Evolutionary conservation across 1,139 yeast species (phyloP), one percentile per base, ranked within the genome.

Genomic region (Suhomyces bokatorum): DNA sequence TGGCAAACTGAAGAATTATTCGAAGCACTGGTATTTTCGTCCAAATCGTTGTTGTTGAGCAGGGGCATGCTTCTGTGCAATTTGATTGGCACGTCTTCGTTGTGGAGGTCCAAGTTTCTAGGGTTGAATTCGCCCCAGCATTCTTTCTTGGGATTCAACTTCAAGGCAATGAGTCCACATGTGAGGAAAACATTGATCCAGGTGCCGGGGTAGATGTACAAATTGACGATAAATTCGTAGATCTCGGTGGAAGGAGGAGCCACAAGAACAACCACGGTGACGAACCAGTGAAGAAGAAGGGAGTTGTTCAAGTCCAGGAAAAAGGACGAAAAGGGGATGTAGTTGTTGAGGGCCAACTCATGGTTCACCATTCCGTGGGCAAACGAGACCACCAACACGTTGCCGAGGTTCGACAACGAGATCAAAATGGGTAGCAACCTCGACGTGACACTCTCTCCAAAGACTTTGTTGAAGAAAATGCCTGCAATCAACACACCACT

Each of bases 351-450:
- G 12, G 87, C 93, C 45, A 86, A 69, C 55, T 85, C 90, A 58
- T 84, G 89, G 54, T 85, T 81, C 47, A 86, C 85, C 55, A 89
- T 74, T 16, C 89, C 87, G 59, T 86, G 95, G 1, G 93, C 85
- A 59, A 81, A 87, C 29, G 85, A 81, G 31, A 86, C 95, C 36
- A 87, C 83, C 64, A 86, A 69, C 26, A 87, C 93, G 57, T 87
- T 87, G 29, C 95, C 95, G 37, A 86, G 66, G 24, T 89, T 88
- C 50, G 87, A 81, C 32, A 85, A 67, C 1, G 91, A 88, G 35
- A 87, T 88, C 50, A 86, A 75, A n/a, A 83, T 80, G 0, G 90
- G 83, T 26, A 87, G 75, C 6, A 87, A 79, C 48, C 75, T 75
- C 47, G 77, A 59, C 0, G 85, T 83, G n/a, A 85, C 77, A 29